Evolutionary conservation across 78 protist species (phyloP), one percentile per base, ranked within the genome.

Genomic region (Dictyostelium discoideum): DNA sequence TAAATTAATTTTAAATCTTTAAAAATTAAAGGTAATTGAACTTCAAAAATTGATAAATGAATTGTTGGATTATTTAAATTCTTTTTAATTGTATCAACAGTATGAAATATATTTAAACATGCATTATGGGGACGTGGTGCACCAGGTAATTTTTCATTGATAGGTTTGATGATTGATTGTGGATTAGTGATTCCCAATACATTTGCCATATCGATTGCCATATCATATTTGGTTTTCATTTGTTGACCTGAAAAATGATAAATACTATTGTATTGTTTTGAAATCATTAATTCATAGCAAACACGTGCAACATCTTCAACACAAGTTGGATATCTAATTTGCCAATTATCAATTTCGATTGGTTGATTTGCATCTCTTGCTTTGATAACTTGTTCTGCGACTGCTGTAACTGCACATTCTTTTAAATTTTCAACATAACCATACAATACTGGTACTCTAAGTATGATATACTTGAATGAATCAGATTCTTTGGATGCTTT

Each of bases 291-390:
- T 42, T 67, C 63, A 8, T 22, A 37, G 1, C 18, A 37, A 9
- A 60, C 80, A 18, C 46, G 42, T 69, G 94, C 94, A 8, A 89
- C 94, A 82, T 89, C 87, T 69, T 89, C 94, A 16, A 89, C 94
- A 50, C 74, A 24, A 9, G 94, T 89, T 40, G 94, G 94, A 32
- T 69, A 89, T 54, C 94, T 24, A 29, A 82, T 11, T 72, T 89
- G 94, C 87, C 88, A 89, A 89, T 89, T 89, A 72, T 89, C 94
- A 48, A 89, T 82, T 72, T 89, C 84, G 50, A 85, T 50, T 3
- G 54, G 63, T 42, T 29, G 63, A 3, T 20, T 11, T 32, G 37
- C 29, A 26, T 44, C 39, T 5, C 24, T 72, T 89, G 76, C 77
- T 0, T 77, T 39, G 14, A 81, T 18, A 0, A 89, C 60, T 32